Conservation (phyloP, 345 rosid genomes). For the Pelargonium nanum region DNA sequence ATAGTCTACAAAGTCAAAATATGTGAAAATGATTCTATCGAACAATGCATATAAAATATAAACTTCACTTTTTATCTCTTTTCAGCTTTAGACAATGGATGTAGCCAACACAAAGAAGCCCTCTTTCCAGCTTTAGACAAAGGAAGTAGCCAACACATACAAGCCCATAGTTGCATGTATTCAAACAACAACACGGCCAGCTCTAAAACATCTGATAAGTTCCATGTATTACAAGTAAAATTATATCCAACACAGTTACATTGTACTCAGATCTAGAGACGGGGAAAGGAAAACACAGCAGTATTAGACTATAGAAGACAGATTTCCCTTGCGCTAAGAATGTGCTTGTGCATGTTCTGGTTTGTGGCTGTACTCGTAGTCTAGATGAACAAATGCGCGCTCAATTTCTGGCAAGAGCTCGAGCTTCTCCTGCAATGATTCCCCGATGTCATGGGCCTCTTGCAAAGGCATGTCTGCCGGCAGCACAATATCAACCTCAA, state of each 20-base stretch:
- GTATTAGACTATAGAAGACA: neutral
- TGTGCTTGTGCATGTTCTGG: constrained; percentile 83
- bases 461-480: constrained; percentile 84
- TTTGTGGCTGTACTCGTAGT: constrained; percentile 85
- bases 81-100: too few species aligned
- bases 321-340: constrained; percentile 8
- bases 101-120: too few species aligned
- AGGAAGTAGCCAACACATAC: too few species aligned
- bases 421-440: constrained; percentile 81
- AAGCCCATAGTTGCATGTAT: too few species aligned
- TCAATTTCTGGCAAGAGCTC: constrained; percentile 82
- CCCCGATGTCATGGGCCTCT: constrained; percentile 92
- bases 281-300: neutral
- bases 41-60: too few species aligned
- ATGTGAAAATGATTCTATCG: too few species aligned
- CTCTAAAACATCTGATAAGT: too few species aligned
- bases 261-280: neutral
- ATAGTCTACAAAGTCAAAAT: too few species aligned
- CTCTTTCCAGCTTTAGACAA: too few species aligned
- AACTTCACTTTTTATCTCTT: too few species aligned
- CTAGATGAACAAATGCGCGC: constrained; percentile 96
- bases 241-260: neutral
- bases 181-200: too few species aligned
- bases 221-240: neutral
- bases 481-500: constrained; percentile 91